Evolutionary conservation across 805 yeast genomes (phyloP).

Genomic region (Candida chauliodis): DNA sequence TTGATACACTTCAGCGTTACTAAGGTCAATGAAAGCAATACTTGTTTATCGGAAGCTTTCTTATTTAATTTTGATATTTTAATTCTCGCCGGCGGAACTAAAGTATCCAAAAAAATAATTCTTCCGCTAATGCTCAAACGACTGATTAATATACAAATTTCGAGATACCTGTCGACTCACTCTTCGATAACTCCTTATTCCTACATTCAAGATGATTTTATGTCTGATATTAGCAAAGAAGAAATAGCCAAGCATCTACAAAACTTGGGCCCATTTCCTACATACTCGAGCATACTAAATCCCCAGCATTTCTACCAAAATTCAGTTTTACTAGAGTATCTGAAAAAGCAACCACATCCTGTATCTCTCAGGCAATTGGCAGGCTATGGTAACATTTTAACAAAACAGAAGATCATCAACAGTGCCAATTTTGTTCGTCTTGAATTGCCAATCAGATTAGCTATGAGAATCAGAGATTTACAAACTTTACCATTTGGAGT

Average conservation of each 20-base stretch:
- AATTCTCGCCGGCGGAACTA: no score
- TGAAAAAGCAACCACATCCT: conserved; percentile 72
- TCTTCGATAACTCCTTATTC: conserved; percentile 24
- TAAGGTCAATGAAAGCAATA: no score
- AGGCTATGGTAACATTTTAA: conserved; percentile 76
- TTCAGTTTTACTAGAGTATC: conserved; percentile 60
- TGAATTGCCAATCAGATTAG: conserved; percentile 81
- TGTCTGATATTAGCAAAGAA: conserved; percentile 28
- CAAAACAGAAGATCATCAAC: conserved; percentile 69
- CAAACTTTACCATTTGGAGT: conserved; percentile 82
- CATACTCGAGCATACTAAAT: conserved; percentile 37
- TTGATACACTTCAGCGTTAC: no score
- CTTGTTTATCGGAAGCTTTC: no score
- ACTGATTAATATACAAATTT: not conserved
- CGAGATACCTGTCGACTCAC: not conserved
- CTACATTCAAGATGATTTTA: conserved; percentile 32
- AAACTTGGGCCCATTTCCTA: conserved; percentile 40
- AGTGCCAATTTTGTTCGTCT: conserved; percentile 87
- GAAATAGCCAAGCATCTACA: conserved; percentile 26
- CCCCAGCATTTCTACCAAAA: conserved; percentile 87
- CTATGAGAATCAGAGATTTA: conserved; percentile 73
- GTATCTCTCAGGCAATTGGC: conserved; percentile 88
- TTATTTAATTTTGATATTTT: no score
- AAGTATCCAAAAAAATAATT: no score
- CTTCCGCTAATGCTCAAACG: not conserved